Evolutionary conservation across 2,329 filamentous ascomycete genomes (phyloP), one percentile per base, ranked within the genome.

Genomic region (Aspergillus sp.): DNA sequence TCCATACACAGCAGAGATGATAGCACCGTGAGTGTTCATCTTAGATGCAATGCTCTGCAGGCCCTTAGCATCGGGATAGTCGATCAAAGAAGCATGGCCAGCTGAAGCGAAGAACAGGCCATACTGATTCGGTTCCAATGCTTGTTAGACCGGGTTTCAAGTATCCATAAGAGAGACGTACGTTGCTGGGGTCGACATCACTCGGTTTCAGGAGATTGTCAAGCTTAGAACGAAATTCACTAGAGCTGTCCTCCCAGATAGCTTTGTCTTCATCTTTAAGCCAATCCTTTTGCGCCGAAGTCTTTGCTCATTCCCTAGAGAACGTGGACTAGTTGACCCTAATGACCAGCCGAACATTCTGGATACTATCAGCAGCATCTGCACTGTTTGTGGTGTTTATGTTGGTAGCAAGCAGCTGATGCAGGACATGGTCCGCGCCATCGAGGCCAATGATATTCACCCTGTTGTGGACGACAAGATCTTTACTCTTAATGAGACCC

Each of bases 401-500:
- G 78, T 82, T 9, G 79, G 79, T 5, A 75, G 70, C 40, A 70
- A 75, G 51, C 63, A 68, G 32, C 71, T 78, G 57, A 78, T 82
- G 61, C 71, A 78, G 54, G 77, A 80, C 28, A 81, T 83, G 79
- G 73, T 76, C 48, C 59, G 65, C 11, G 76, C 77, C 0, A 77
- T 83, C 43, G 78, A 82, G 61, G 73, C 69, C 11, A 79, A 79
- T 46, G 62, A 79, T 48, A 77, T 82, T 52, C 74, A 79, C 48
- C 79, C 79, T 1, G 67, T 82, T n/a, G 70, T 82, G 19, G 79
- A 83, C 52, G 65, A 76, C 54, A 78, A 76, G 63, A 68, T 76
- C 10, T 83, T 81, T 55, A 66, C 63, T 31, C 62, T 83, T 5
- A 70, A 73, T 19, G 57, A 81, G 51, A 58, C 70, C 4, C 75